Evolutionary conservation across 139 green algal genomes (phyloP).

Genomic region (Tetradesmus lagerheimii): DNA sequence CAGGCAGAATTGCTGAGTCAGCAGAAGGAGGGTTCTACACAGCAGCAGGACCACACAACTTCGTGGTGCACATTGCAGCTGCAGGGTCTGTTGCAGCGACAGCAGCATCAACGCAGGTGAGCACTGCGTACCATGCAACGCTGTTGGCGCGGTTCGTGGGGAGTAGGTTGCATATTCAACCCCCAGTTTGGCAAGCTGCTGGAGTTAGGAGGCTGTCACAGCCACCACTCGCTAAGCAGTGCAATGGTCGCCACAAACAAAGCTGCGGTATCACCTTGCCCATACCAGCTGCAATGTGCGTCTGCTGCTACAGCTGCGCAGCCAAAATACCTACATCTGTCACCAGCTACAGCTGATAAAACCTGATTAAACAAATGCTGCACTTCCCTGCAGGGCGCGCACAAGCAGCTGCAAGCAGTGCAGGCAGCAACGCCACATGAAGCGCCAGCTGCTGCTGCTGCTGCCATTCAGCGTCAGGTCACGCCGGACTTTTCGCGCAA

Average conservation of each 20-base stretch:
- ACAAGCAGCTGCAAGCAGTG: background rate
- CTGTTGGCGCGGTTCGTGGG: too few relatives aligned
- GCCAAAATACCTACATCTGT: too few relatives aligned
- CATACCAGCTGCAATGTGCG: too few relatives aligned
- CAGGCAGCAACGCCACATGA: background rate
- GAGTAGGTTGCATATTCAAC: too few relatives aligned
- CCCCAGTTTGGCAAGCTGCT: too few relatives aligned
- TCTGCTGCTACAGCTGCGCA: too few relatives aligned
- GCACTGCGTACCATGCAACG: too few relatives aligned
- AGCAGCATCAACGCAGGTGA: background rate
- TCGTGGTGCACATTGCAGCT: background rate
- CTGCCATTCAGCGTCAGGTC: background rate
- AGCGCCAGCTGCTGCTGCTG: background rate
- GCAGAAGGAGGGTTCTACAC: too few relatives aligned
- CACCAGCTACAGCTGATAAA: background rate
- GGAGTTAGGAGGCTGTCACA: too few relatives aligned
- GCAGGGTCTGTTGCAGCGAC: background rate
- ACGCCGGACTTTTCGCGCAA: conserved; percentile 10
- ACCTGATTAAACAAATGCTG: background rate
- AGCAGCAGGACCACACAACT: background rate
- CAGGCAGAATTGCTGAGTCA: background rate
- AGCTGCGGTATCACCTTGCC: too few relatives aligned
- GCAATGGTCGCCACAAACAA: too few relatives aligned
- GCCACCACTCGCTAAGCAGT: too few relatives aligned
- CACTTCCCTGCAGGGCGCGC: background rate